Percentiles rank a stretch among this genome's conserved stretches.
phyloP scores from a whole-genome alignment of 257 asterid genomes.

The Capsicum rhomboideum region DNA sequence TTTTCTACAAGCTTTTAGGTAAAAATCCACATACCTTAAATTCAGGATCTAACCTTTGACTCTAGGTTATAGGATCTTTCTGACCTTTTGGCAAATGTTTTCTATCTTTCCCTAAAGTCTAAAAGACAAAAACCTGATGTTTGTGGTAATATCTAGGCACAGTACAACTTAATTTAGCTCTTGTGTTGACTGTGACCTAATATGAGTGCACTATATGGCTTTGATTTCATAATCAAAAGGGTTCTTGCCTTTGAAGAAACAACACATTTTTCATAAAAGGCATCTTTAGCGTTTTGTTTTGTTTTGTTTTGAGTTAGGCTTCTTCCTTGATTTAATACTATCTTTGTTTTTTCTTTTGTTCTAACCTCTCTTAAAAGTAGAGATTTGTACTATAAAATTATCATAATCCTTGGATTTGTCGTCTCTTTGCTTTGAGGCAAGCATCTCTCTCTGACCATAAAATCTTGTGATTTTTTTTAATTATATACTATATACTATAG shows the following conservation, averaged over 20 bases:
- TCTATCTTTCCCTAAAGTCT: not conserved
- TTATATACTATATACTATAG: not conserved
- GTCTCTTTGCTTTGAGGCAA: not conserved
- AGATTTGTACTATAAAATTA: not conserved
- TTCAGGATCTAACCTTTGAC: constrained; percentile 28
- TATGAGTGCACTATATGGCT: not conserved
- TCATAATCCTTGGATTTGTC: not conserved
- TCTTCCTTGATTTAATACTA: constrained; percentile 1
- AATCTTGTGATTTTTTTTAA: constrained; percentile 4
- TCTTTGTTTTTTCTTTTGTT: constrained; percentile 14
- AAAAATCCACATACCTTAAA: constrained; percentile 12
- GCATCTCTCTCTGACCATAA: not conserved
- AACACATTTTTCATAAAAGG: constrained; percentile 17
- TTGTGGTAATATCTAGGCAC: not conserved
- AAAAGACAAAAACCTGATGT: not conserved
- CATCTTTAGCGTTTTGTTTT: constrained; percentile 13
- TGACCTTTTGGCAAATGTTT: not conserved
- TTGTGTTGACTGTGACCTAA: not conserved
- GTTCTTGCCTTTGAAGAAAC: constrained; percentile 11
- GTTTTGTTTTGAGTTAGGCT: not conserved
- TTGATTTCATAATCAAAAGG: constrained; percentile 4
- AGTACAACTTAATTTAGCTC: not conserved
- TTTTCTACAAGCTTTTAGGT: not conserved
- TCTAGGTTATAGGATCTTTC: not conserved
- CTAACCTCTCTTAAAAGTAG: not conserved